A percentile compares a stretch with the other conserved stretches of the same genome.
Evolutionary conservation across 176 grass and related monocot genomes (phyloP).

Genomic region (Avena insularis): DNA sequence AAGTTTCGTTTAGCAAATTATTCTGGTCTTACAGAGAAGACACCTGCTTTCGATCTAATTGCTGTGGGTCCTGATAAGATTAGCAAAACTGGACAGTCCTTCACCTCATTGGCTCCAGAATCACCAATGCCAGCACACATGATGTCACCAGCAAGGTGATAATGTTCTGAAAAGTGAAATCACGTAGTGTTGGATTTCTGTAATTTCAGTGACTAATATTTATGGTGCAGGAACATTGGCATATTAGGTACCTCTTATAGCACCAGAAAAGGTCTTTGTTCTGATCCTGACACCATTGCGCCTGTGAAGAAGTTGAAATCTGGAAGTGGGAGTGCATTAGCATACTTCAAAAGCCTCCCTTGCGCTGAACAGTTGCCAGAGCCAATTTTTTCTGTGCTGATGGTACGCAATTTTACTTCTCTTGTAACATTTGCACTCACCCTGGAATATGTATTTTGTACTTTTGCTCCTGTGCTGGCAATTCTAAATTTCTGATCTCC

Average conservation of each 20-base stretch:
- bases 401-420: conserved; percentile 29
- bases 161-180: not conserved
- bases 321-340: conserved; percentile 20
- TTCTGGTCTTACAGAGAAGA: conserved; percentile 18
- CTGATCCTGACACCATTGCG: conserved; percentile 27
- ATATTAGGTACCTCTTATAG: conserved; percentile 31
- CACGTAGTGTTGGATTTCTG: not conserved
- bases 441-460: not conserved
- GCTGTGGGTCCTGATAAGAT: conserved; percentile 33
- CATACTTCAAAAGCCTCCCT: conserved; percentile 12
- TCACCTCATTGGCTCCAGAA: conserved; percentile 35
- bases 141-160: conserved; percentile 44
- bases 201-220: conserved; percentile 7
- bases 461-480: not conserved
- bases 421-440: conserved; percentile 16
- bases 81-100: conserved; percentile 17
- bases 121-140: conserved; percentile 11
- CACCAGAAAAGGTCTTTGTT: conserved; percentile 8
- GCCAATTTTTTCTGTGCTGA: not conserved
- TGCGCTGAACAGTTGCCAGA: conserved; percentile 16
- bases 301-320: conserved; percentile 51
- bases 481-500: conserved; percentile 9
- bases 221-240: conserved; percentile 19
- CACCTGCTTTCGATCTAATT: conserved; percentile 39
- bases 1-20: conserved; percentile 42